phyloP scores from a whole-genome alignment of 176 grass and related monocot species.

The Aegilops speltoides region DNA sequence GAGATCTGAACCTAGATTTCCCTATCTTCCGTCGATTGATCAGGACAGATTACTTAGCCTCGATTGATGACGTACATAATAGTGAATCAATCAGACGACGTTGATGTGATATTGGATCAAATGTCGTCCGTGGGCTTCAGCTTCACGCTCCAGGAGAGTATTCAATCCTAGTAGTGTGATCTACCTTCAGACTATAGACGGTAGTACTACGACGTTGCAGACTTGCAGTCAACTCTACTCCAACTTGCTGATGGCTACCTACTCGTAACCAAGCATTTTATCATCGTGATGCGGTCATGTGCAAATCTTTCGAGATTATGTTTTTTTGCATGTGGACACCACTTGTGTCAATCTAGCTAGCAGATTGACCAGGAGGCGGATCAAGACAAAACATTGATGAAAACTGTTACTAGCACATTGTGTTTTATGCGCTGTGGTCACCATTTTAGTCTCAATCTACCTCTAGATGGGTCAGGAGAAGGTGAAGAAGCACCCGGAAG shows the following conservation, averaged over 20 bases:
- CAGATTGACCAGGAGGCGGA: background rate
- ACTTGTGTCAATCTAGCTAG: background rate
- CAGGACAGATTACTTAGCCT: background rate
- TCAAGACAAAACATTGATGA: background rate
- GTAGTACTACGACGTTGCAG: too few relatives aligned
- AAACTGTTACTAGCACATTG: too few relatives aligned
- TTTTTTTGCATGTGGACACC: background rate
- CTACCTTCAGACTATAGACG: background rate
- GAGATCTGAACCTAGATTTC: constrained; percentile 10
- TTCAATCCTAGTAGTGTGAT: background rate
- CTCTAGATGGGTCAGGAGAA: too few relatives aligned
- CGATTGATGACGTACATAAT: background rate
- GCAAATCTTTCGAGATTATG: constrained; percentile 1
- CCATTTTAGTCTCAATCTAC: background rate
- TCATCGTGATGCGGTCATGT: background rate
- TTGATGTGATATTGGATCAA: constrained; percentile 8
- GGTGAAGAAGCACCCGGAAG: too few relatives aligned
- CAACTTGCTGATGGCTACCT: background rate
- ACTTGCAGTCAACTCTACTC: background rate
- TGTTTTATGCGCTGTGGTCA: background rate
- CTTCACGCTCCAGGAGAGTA: background rate
- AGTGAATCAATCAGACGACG: background rate
- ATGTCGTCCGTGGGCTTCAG: background rate
- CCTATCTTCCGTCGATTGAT: background rate
- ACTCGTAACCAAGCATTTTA: background rate